Evolutionary conservation across 106 monocot species (phyloP).

Genomic region (Agapanthus africanus): DNA sequence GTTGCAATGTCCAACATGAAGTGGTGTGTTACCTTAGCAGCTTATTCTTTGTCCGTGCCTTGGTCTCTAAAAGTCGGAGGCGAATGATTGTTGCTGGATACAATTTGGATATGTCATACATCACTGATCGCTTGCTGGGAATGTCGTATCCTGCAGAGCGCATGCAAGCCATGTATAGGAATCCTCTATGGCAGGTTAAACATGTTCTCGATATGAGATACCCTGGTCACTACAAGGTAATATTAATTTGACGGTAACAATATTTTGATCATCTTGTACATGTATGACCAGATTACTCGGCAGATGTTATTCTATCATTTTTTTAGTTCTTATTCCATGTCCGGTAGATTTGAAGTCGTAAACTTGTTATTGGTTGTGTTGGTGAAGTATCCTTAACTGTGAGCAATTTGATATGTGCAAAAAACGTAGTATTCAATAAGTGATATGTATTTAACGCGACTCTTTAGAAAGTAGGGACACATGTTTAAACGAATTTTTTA

Average conservation of each 20-base stretch:
- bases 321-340: not conserved
- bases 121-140: conserved; percentile 39
- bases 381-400: no score
- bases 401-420: no score
- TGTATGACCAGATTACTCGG: no score
- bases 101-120: conserved; percentile 62
- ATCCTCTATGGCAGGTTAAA: conserved; percentile 63
- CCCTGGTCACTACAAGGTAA: conserved; percentile 47
- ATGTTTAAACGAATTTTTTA: no score
- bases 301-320: not conserved
- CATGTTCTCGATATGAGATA: conserved; percentile 42
- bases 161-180: conserved; percentile 48
- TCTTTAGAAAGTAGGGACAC: no score
- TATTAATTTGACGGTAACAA: not conserved
- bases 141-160: conserved; percentile 55
- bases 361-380: no score
- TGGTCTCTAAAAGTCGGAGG: conserved; percentile 44
- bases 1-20: conserved; percentile 12
- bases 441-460: no score
- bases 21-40: conserved; percentile 14
- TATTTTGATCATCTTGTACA: no score
- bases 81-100: conserved; percentile 46
- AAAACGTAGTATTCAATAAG: no score
- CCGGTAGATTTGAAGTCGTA: not conserved
- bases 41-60: conserved; percentile 27